Evolutionary conservation across 1,139 yeast genomes (phyloP), one percentile per base, ranked within the genome.

Genomic region (Suhomyces ambrosiae): DNA sequence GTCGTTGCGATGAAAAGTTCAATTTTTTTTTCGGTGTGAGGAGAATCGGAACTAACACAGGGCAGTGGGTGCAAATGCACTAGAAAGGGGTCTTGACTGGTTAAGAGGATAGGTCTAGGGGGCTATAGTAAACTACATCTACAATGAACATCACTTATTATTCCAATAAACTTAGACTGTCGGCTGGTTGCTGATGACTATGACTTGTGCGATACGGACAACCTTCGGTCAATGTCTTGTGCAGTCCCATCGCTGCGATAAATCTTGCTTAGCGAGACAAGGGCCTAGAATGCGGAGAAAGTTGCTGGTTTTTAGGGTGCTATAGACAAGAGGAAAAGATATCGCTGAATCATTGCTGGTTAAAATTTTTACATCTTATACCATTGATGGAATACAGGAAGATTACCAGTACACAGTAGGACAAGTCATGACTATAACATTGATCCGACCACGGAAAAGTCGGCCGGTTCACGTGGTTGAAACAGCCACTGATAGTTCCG

Each of bases 201-300:
- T 16, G 24, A 17, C 30, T 18, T 17, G 37, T 33, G 37, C 37
- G 37, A 33, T 33, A 28, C 37, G 32, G 37, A 33, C 29, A 21
- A 13, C 30, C 15, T 18, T 18, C 9, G 25, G 14, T 3, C 6
- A 7, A 15, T 6, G 14, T 19, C 12, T 17, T 27, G 31, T 32
- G 28, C 35, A 33, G 27, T 21, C 12, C 23, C 24, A n/a, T 11
- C 30, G n/a, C 8, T n/a, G n/a, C 19, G 19, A 29, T 13, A 29
- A 13, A 22, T 18, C 15, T 21, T 29, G 32, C 32, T 29, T 29
- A 29, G 18, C 15, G 32, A 29, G 9, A 28, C n/a, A 8, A 22
- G 7, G 17, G 25, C 5, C 27, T 24, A 12, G 27, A 24, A 11
- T n/a, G 30, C 22, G 30, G 11, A 13, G 28, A 11, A n/a, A n/a